Evolutionary conservation across 1,139 yeast genomes (phyloP).

Genomic region (Pichia sp.): DNA sequence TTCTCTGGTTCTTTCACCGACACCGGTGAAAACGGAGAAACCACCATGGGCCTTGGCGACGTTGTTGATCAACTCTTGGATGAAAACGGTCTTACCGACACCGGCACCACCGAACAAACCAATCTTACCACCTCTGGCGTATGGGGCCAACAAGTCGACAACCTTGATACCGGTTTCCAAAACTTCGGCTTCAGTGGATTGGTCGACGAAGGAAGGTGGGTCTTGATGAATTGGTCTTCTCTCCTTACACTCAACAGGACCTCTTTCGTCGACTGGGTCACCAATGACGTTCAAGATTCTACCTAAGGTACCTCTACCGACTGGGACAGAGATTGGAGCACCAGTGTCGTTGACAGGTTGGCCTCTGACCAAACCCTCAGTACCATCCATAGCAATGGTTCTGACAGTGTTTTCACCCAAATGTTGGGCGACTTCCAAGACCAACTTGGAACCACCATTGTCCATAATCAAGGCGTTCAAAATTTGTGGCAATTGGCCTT

Average conservation of each 20-base stretch:
- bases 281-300: slow-evolving; percentile 98
- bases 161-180: slow-evolving; percentile 99
- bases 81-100: slow-evolving; percentile 99
- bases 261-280: slow-evolving; percentile 99
- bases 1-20: slow-evolving; percentile 99
- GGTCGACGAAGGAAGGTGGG: slow-evolving; percentile 93
- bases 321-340: slow-evolving; percentile 97
- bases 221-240: slow-evolving; percentile 98
- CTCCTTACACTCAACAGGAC: slow-evolving; percentile 89
- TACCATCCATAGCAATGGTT: slow-evolving; percentile 99
- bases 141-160: slow-evolving; percentile 98
- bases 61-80: slow-evolving; percentile 99
- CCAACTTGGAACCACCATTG: slow-evolving; percentile 66
- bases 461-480: slow-evolving; percentile 91
- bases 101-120: slow-evolving; percentile 99
- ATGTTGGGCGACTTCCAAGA: slow-evolving; percentile 98
- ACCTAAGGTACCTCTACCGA: slow-evolving; percentile 98
- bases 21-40: slow-evolving; percentile 99
- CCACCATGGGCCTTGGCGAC: slow-evolving; percentile 99
- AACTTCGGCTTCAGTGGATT: slow-evolving; percentile 96
- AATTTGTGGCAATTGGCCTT: slow-evolving; percentile 95
- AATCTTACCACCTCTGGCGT: slow-evolving; percentile 99
- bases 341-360: slow-evolving; percentile 89
- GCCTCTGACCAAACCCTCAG: slow-evolving; percentile 99
- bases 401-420: slow-evolving; percentile 99